Percentiles rank a stretch among this genome's conserved stretches.
These are phyloP conservation scores for Antarctomyces pellizariae DNA, from an alignment of 495 filamentous ascomycete genomes.

Conservation along the genomic window DNA sequence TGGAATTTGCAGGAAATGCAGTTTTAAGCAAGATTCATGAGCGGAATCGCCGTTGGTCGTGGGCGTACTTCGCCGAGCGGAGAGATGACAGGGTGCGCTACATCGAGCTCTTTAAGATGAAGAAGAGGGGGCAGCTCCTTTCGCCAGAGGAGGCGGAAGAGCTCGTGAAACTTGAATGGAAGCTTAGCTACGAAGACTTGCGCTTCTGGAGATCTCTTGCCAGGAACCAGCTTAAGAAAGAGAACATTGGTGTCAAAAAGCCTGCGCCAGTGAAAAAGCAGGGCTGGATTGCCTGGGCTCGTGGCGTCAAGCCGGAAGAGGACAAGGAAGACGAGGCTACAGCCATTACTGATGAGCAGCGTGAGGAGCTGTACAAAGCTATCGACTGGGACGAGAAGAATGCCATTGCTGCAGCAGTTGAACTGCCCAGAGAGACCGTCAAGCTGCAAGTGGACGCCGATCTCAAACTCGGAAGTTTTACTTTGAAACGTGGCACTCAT, in stretches of 20 bases:
- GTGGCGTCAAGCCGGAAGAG: slow-evolving; percentile 53
- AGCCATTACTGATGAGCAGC: slow-evolving; percentile 80
- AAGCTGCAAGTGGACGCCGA: slow-evolving; percentile 81
- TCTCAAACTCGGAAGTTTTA: slow-evolving; percentile 82
- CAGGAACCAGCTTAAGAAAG: slow-evolving; percentile 81
- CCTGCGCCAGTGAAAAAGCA: slow-evolving; percentile 25
- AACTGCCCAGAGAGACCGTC: slow-evolving; percentile 70
- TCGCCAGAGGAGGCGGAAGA: slow-evolving; percentile 44
- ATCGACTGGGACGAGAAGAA: slow-evolving; percentile 98
- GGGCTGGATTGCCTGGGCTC: slow-evolving; percentile 72
- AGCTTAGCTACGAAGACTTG: slow-evolving; percentile 83
- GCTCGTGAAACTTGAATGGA: slow-evolving; percentile 55
- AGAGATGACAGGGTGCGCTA: slow-evolving; percentile 76
- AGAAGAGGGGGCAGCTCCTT: slow-evolving; percentile 49
- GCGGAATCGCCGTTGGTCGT: slow-evolving; percentile 70
- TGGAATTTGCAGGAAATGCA: slow-evolving; percentile 70
- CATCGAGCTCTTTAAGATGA: slow-evolving; percentile 81
- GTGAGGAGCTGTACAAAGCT: slow-evolving; percentile 86
- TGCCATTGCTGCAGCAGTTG: slow-evolving; percentile 61
- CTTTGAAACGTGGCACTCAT: slow-evolving; percentile 70
- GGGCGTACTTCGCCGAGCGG: slow-evolving; percentile 81
- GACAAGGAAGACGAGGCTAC: slow-evolving; percentile 38
- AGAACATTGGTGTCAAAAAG: slow-evolving; percentile 62
- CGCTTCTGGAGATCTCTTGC: slow-evolving; percentile 92
- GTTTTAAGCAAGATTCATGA: slow-evolving; percentile 87